Evolutionary conservation across 495 filamentous ascomycete species (phyloP).

Genomic region (Xylaria scruposa): DNA sequence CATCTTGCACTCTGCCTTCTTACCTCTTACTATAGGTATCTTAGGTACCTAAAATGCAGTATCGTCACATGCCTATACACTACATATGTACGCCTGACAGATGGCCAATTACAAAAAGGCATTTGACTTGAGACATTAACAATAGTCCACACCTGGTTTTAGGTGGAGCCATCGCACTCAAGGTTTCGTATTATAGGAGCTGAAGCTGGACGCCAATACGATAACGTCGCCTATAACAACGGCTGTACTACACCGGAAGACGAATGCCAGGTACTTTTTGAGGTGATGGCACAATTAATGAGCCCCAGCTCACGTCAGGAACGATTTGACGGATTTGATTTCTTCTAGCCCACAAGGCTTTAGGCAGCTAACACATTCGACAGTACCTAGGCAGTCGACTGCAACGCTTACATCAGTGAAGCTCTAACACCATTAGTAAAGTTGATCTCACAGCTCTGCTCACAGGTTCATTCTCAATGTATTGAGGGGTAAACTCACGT

Average conservation of each 20-base stretch:
- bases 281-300: background rate
- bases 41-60: background rate
- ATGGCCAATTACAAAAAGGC: conserved; percentile 11
- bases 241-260: background rate
- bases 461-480: background rate
- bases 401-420: background rate
- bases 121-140: background rate
- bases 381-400: background rate
- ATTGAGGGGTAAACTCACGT: background rate
- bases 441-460: too few relatives aligned
- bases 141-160: background rate
- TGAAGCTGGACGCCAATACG: conserved; percentile 28
- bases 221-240: background rate
- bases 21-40: background rate
- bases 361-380: background rate
- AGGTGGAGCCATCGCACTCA: conserved; percentile 1
- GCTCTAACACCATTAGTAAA: too few relatives aligned
- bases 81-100: background rate
- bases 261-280: background rate
- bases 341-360: background rate
- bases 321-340: background rate
- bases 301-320: background rate
- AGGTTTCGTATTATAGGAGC: conserved; percentile 26
- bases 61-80: conserved; percentile 6
- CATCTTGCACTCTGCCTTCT: background rate